Evolutionary conservation across 257 asterid genomes (phyloP).

Genomic region (Penstemon davidsonii): DNA sequence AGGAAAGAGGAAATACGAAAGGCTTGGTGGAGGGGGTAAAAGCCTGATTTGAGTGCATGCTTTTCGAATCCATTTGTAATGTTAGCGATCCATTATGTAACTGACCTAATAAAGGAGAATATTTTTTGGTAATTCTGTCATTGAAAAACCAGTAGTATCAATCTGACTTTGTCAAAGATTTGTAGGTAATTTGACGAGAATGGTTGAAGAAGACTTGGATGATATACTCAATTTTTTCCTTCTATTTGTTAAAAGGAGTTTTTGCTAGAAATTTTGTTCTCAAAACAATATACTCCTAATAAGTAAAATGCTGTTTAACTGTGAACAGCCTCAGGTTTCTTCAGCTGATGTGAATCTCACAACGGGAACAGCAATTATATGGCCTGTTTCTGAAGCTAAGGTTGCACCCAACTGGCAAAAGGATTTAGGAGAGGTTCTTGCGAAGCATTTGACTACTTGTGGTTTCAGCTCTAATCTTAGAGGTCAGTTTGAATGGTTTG

Average conservation of each 20-base stretch:
- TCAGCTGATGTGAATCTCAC: slow-evolving; percentile 63
- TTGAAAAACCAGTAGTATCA: too few relatives aligned
- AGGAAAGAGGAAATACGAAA: too few relatives aligned
- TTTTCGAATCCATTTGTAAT: too few relatives aligned
- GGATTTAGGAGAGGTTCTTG: slow-evolving; percentile 54
- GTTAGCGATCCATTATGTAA: too few relatives aligned
- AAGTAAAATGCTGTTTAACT: background rate
- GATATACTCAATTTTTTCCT: too few relatives aligned
- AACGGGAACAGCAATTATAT: slow-evolving; percentile 55
- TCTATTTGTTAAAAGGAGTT: background rate
- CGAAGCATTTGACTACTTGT: slow-evolving; percentile 56
- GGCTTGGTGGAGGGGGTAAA: too few relatives aligned
- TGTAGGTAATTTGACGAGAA: too few relatives aligned
- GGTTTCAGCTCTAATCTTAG: slow-evolving; percentile 57
- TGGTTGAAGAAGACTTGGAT: too few relatives aligned
- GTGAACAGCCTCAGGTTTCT: slow-evolving; percentile 56
- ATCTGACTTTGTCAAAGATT: too few relatives aligned
- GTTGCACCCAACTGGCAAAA: slow-evolving; percentile 51
- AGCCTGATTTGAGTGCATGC: too few relatives aligned
- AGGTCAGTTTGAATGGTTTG: slow-evolving; percentile 9
- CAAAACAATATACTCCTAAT: background rate
- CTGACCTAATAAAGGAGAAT: too few relatives aligned
- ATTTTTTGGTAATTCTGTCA: too few relatives aligned
- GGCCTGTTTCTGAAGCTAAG: slow-evolving; percentile 57
- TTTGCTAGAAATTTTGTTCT: slow-evolving; percentile 8